Percentiles rank a stretch among this genome's conserved stretches.
Conservation (phyloP, 345 rosid genomes). For the Eucalyptus decipiens region DNA sequence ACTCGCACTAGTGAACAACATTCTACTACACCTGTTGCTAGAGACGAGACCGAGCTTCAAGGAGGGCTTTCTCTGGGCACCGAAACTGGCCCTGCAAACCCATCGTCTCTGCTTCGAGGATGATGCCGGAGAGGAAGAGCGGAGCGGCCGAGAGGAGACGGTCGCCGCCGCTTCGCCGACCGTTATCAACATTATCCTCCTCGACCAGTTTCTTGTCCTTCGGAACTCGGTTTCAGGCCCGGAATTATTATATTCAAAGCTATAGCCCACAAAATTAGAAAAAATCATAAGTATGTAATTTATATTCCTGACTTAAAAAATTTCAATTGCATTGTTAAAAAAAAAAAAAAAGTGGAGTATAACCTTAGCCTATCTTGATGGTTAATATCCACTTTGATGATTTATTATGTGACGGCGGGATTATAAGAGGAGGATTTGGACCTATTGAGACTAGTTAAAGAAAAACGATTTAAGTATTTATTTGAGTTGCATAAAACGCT, state of each 20-base stretch:
- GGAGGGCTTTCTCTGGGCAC: not conserved
- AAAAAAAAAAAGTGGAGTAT: not conserved
- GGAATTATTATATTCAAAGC: too few species aligned
- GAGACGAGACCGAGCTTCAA: not conserved
- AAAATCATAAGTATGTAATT: too few species aligned
- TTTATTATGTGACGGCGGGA: not conserved
- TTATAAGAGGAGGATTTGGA: not conserved
- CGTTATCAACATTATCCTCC: constrained; percentile 59
- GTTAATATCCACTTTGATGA: not conserved
- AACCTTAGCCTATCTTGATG: not conserved
- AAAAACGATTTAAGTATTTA: too few species aligned
- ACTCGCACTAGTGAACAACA: not conserved
- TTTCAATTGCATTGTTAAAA: too few species aligned
- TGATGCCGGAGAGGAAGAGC: constrained; percentile 2
- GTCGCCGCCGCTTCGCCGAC: constrained; percentile 37
- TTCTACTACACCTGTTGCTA: not conserved
- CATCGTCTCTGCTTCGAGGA: not conserved
- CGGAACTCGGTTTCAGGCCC: not conserved
- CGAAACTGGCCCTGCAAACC: constrained; percentile 19
- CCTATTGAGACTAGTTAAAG: not conserved
- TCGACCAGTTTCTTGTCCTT: not conserved
- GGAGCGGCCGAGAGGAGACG: constrained; percentile 6
- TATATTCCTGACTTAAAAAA: not conserved
- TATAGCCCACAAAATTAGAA: not conserved
- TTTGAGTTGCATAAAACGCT: accelerated